Evolutionary conservation across 73 alveolate genomes (phyloP).

Genomic region (Paramecium bursaria): DNA sequence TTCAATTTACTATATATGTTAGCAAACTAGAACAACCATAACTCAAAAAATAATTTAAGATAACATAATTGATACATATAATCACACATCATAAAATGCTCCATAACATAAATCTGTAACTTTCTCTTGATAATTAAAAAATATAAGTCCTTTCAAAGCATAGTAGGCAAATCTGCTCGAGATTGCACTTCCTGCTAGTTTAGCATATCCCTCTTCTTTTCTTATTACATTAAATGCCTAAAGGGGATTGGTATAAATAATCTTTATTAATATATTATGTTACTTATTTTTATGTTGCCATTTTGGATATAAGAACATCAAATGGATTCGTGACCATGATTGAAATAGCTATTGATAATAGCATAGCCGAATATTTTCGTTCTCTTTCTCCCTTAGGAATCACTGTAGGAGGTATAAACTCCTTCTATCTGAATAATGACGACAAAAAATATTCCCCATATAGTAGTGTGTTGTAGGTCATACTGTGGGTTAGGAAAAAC

Average conservation of each 20-base stretch:
- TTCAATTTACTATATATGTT: no score
- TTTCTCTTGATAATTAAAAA: conserved; percentile 30
- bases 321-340: conserved; percentile 21
- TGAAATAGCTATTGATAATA: not conserved
- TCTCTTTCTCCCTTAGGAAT: conserved; percentile 23
- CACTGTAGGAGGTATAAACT: conserved; percentile 50
- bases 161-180: conserved; percentile 39
- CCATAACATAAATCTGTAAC: not conserved
- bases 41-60: no score
- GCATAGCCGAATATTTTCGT: conserved; percentile 5
- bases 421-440: conserved; percentile 14
- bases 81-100: no score
- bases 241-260: conserved; percentile 12
- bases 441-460: conserved; percentile 17
- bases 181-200: conserved; percentile 15
- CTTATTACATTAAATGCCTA: conserved; percentile 2
- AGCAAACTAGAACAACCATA: no score
- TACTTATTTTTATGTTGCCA: conserved; percentile 39
- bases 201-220: conserved; percentile 10
- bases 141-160: conserved; percentile 28
- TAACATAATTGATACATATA: no score
- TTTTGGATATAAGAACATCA: conserved; percentile 28
- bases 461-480: conserved; percentile 16
- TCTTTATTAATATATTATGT: not conserved
- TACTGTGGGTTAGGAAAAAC: conserved; percentile 14